phyloP scores from a whole-genome alignment of 257 asterid genomes.

The Craterostigma plantagineum region DNA sequence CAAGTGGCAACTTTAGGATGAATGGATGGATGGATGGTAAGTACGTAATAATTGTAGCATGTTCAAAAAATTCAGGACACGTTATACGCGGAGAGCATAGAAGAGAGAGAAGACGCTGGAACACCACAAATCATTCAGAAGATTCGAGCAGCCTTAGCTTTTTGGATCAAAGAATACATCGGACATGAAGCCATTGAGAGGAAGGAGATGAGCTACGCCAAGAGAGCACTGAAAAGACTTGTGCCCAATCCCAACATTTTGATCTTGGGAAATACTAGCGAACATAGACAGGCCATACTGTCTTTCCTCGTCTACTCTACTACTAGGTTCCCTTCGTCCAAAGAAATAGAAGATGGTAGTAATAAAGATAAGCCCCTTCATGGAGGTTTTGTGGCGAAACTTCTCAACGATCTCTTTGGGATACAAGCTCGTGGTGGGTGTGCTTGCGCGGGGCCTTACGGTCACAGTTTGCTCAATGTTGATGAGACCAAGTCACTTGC shows the following conservation, averaged over 20 bases:
- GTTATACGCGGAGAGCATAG: slow-evolving; percentile 28
- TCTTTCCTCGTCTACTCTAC: slow-evolving; percentile 40
- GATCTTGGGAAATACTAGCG: slow-evolving; percentile 31
- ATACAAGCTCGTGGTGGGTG: slow-evolving; percentile 77
- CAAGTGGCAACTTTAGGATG: too few relatives aligned
- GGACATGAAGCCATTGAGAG: slow-evolving; percentile 21
- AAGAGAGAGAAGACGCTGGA: slow-evolving; percentile 73
- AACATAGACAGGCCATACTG: slow-evolving; percentile 33
- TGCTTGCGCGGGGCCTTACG: slow-evolving; percentile 70
- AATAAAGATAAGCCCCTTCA: slow-evolving; percentile 29
- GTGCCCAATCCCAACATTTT: slow-evolving; percentile 18
- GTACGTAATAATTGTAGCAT: background rate
- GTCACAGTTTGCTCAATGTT: slow-evolving; percentile 32
- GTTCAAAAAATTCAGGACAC: slow-evolving; percentile 36
- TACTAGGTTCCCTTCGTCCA: slow-evolving; percentile 7
- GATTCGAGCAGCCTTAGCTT: slow-evolving; percentile 47
- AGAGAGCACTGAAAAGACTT: slow-evolving; percentile 28
- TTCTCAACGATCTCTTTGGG: slow-evolving; percentile 55
- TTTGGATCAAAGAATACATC: slow-evolving; percentile 45
- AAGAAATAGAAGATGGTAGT: slow-evolving; percentile 12
- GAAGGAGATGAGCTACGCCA: slow-evolving; percentile 18
- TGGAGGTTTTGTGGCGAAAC: slow-evolving; percentile 56
- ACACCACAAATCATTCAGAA: slow-evolving; percentile 50
- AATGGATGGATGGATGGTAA: background rate
- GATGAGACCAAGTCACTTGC: slow-evolving; percentile 21